phyloP scores from a whole-genome alignment of 768 basidiomycete genomes.

The Auricularia heimuer region DNA sequence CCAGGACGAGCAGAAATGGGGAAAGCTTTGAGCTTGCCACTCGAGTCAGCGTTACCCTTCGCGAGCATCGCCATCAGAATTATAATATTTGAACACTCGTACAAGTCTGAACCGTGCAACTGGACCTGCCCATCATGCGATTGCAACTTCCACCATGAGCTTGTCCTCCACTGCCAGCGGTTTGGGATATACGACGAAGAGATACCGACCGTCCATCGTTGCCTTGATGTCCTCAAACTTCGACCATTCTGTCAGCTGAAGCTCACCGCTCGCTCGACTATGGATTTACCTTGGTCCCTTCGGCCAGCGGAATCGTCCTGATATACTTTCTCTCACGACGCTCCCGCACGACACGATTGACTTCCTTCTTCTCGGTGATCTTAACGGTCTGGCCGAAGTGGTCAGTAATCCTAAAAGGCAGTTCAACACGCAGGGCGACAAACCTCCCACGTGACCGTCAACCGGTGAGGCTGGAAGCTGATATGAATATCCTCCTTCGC shows the following conservation, averaged over 20 bases:
- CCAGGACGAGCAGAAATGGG: neutral
- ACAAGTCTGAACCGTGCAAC: too few relatives aligned
- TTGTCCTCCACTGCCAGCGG: neutral
- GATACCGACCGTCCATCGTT: slow-evolving; percentile 48
- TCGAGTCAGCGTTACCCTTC: too few relatives aligned
- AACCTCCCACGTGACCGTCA: slow-evolving; percentile 55
- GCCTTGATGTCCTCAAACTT: slow-evolving; percentile 71
- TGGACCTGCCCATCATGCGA: too few relatives aligned
- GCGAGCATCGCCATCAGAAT: too few relatives aligned
- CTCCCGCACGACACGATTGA: slow-evolving; percentile 51
- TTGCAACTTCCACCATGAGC: too few relatives aligned
- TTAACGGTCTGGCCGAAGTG: slow-evolving; percentile 28
- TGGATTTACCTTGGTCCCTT: slow-evolving; percentile 54
- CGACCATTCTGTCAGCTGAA: neutral
- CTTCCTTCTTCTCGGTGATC: slow-evolving; percentile 52
- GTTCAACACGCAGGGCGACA: too few relatives aligned
- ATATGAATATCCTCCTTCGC: slow-evolving; percentile 68
- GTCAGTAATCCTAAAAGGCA: too few relatives aligned
- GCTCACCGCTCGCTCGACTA: too few relatives aligned
- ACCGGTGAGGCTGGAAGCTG: slow-evolving; percentile 51
- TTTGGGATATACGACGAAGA: slow-evolving; percentile 54
- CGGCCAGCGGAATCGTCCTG: slow-evolving; percentile 60
- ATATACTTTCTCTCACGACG: slow-evolving; percentile 52
- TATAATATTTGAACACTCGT: too few relatives aligned
- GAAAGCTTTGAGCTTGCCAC: neutral